phyloP scores from a whole-genome alignment of 495 filamentous ascomycete genomes.

The Pyrenula aspistea region DNA sequence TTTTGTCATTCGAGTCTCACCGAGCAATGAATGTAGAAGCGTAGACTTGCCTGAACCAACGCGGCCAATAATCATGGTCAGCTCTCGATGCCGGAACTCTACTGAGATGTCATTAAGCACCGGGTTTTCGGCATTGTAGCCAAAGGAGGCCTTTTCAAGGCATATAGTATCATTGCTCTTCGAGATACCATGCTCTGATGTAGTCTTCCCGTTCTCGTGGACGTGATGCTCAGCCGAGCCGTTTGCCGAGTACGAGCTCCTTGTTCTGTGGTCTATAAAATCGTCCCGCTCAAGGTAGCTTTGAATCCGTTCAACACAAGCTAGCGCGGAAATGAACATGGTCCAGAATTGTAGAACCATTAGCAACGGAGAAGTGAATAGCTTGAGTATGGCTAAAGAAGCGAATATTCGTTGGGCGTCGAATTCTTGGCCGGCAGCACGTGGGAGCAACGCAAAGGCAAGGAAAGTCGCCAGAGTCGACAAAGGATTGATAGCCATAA shows the following conservation, averaged over 20 bases:
- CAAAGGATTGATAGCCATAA: background rate
- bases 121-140: conserved; percentile 6
- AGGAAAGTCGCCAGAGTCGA: background rate
- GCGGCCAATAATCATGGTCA: conserved; percentile 15
- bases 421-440: background rate
- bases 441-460: background rate
- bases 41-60: conserved; percentile 19
- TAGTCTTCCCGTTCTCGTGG: too few species aligned
- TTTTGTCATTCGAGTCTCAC: conserved; percentile 5
- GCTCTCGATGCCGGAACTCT: background rate
- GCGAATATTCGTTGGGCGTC: background rate
- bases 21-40: conserved; percentile 15
- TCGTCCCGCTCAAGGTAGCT: background rate
- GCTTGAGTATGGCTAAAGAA: background rate
- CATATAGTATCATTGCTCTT: conserved; percentile 2
- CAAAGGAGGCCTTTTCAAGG: conserved; percentile 2
- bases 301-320: background rate
- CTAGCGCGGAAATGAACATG: background rate
- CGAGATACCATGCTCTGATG: too few species aligned
- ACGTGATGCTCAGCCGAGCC: too few species aligned
- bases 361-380: background rate
- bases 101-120: background rate
- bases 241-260: too few species aligned
- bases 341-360: background rate
- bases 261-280: background rate